phyloP scores from a whole-genome alignment of 257 asterid genomes.

The Nicotiana tomentosiformis region DNA sequence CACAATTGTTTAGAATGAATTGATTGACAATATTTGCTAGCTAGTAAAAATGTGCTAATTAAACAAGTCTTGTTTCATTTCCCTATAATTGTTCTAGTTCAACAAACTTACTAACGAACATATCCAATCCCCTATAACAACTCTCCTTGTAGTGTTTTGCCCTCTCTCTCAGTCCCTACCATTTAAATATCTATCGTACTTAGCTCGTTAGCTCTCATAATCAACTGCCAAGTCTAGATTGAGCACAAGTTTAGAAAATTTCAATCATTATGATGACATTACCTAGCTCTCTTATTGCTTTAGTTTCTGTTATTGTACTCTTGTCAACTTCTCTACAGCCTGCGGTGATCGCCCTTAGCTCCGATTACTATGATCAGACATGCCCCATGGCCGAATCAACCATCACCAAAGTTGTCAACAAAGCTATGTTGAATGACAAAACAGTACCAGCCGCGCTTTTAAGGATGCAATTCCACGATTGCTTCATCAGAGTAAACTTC shows the following conservation, averaged over 20 bases:
- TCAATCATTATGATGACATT: slow-evolving; percentile 28
- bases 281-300: slow-evolving; percentile 10
- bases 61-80: neutral
- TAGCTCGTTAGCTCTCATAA: no score
- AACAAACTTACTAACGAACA: no score
- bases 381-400: slow-evolving; percentile 57
- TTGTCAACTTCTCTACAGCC: neutral
- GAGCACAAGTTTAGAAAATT: neutral
- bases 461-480: slow-evolving; percentile 82
- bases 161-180: no score
- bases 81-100: slow-evolving; percentile 21
- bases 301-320: slow-evolving; percentile 1
- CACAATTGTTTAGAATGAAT: no score
- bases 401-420: slow-evolving; percentile 36
- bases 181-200: no score
- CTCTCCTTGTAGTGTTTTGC: no score
- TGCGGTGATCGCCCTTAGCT: slow-evolving; percentile 30
- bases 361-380: slow-evolving; percentile 50
- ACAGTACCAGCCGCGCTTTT: slow-evolving; percentile 79
- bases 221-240: no score
- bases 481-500: slow-evolving; percentile 55
- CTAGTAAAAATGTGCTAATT: neutral
- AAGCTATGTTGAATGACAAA: slow-evolving; percentile 51
- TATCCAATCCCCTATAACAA: no score
- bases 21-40: no score